A percentile compares a stretch with the other conserved stretches of the same genome.
phyloP scores from a whole-genome alignment of 441 rosid species.

The Gossypium schwendimanii region DNA sequence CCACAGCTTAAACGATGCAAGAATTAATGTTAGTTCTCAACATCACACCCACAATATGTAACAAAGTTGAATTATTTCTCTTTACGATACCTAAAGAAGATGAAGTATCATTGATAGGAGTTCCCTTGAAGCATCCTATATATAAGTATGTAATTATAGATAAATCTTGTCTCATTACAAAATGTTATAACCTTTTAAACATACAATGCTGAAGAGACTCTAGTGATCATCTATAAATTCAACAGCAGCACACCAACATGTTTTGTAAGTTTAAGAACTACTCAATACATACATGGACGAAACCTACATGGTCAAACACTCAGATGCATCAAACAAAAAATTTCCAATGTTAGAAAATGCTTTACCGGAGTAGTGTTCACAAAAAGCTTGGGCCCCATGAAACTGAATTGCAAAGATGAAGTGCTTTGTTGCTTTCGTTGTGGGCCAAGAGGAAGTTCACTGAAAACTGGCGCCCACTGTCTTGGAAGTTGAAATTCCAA shows the following conservation, averaged over 20 bases:
- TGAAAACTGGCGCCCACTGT: constrained; percentile 73
- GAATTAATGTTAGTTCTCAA: neutral
- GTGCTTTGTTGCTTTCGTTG: constrained; percentile 49
- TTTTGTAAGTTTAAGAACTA: neutral
- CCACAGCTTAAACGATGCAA: neutral
- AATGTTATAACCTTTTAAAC: neutral
- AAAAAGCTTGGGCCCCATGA: constrained; percentile 66
- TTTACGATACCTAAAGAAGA: neutral
- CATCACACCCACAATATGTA: neutral
- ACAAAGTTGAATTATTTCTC: neutral
- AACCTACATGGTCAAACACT: constrained; percentile 3
- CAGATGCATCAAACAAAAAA: neutral
- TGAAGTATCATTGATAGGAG: neutral
- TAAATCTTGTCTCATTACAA: neutral
- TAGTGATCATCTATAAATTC: neutral
- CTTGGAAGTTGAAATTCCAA: constrained; percentile 67
- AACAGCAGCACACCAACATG: neutral
- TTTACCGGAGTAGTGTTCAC: constrained; percentile 60
- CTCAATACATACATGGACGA: neutral
- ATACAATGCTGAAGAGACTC: neutral
- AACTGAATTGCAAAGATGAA: constrained; percentile 52
- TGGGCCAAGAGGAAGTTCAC: constrained; percentile 65
- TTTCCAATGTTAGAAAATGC: neutral
- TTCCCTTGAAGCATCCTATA: neutral
- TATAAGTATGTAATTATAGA: neutral